A percentile compares a stretch with the other conserved stretches of the same genome.
phyloP scores from a whole-genome alignment of 148 eudicot species.

The Rhododendron molle region DNA sequence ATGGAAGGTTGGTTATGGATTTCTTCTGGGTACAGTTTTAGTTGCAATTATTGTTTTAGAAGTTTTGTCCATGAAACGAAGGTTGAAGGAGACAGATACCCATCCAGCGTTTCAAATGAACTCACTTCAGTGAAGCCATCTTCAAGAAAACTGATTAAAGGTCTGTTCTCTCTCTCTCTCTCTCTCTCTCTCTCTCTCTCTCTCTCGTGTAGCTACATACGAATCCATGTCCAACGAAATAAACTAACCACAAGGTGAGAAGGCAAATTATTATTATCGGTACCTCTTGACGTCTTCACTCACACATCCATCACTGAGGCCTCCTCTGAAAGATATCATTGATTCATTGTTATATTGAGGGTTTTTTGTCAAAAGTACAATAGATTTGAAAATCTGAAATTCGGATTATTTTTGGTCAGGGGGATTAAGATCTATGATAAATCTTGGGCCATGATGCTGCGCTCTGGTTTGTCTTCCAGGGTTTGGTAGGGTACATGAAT shows the following conservation, averaged over 20 bases:
- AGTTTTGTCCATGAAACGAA: conserved; percentile 49
- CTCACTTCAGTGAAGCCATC: conserved; percentile 8
- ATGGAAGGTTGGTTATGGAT: conserved; percentile 89
- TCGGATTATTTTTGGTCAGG: neutral
- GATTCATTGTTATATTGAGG: neutral
- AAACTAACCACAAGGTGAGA: neutral
- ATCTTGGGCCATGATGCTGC: neutral
- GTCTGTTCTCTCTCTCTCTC: neutral
- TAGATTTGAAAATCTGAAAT: neutral
- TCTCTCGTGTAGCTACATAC: neutral
- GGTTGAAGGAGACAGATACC: conserved; percentile 26
- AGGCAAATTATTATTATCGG: neutral
- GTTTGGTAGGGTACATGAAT: too few species aligned
- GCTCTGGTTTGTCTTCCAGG: neutral
- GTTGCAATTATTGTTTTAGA: conserved; percentile 53
- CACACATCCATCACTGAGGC: neutral
- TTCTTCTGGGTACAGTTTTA: conserved; percentile 47
- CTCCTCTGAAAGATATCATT: neutral
- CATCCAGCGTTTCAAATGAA: conserved; percentile 59
- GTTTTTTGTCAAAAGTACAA: neutral
- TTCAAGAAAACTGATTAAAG: neutral
- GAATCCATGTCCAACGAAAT: neutral
- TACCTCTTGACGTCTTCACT: neutral
- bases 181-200: neutral
- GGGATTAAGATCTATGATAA: neutral